Conservation (phyloP, 441 rosid species). For the Metrosideros polymorpha region DNA sequence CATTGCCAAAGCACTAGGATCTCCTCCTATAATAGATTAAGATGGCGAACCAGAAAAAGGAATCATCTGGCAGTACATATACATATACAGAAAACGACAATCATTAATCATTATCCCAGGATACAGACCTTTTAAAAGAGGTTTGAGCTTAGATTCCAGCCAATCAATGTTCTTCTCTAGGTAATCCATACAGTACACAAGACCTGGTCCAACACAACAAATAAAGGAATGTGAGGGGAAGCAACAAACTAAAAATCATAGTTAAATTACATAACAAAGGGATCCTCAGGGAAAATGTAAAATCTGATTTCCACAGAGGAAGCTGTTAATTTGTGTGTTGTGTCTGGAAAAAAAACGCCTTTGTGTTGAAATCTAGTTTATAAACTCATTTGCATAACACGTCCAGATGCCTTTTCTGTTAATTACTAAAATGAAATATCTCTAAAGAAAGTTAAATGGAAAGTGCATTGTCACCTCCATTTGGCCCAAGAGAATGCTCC, state of each 20-base stretch:
- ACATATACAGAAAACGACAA: not conserved
- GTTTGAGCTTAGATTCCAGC: slow-evolving; percentile 67
- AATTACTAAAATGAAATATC: not conserved
- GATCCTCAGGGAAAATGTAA: not conserved
- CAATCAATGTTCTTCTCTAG: slow-evolving; percentile 88
- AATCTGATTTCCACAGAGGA: not conserved
- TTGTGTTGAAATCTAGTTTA: not conserved
- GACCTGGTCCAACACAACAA: slow-evolving; percentile 34
- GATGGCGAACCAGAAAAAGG: not conserved
- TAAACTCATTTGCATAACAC: not conserved
- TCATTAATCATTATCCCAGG: not conserved
- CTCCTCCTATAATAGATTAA: not conserved
- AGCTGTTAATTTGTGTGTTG: not conserved
- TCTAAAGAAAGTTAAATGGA: not conserved
- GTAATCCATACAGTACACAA: slow-evolving; percentile 85
- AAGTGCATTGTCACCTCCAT: slow-evolving; percentile 48
- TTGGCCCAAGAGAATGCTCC: slow-evolving; percentile 89
- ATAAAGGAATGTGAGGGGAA: not conserved
- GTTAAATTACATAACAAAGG: not conserved
- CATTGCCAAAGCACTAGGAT: not conserved
- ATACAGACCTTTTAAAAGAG: slow-evolving; percentile 69
- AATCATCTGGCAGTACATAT: not conserved
- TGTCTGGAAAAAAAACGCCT: not conserved
- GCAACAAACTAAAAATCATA: not conserved
- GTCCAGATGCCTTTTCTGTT: not conserved